phyloP scores from a whole-genome alignment of 2,329 filamentous ascomycete species.

The Neofusicoccum ribis region DNA sequence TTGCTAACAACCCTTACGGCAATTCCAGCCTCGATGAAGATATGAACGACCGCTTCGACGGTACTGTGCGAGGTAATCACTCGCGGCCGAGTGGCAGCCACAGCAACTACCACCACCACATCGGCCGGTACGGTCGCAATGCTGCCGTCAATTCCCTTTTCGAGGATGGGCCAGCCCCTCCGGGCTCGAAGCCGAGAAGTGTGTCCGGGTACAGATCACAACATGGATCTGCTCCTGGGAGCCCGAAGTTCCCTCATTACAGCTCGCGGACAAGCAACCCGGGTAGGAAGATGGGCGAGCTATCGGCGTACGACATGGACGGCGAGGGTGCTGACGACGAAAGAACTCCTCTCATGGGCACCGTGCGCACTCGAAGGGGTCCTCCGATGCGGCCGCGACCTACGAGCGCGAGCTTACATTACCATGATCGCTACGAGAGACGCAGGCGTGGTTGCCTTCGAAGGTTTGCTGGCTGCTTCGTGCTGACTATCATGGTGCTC shows the following conservation, averaged over 20 bases:
- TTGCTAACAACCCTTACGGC: constrained; percentile 75
- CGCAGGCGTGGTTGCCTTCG: constrained; percentile 58
- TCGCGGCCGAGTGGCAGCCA: constrained; percentile 59
- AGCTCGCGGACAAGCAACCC: constrained; percentile 43
- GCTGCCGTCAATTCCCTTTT: constrained; percentile 22
- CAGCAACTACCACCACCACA: constrained; percentile 76
- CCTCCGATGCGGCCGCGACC: constrained; percentile 50
- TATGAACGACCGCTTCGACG: constrained; percentile 39
- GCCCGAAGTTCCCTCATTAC: constrained; percentile 59
- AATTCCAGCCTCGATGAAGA: constrained; percentile 56
- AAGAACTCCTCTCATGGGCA: constrained; percentile 74
- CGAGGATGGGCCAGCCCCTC: constrained; percentile 62
- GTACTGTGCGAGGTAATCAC: constrained; percentile 41
- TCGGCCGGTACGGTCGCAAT: constrained; percentile 70
- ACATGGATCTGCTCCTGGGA: constrained; percentile 54
- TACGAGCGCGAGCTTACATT: constrained; percentile 60
- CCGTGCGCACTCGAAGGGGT: constrained; percentile 61
- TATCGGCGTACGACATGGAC: constrained; percentile 76
- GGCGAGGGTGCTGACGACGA: constrained; percentile 83
- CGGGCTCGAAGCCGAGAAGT: constrained; percentile 64
- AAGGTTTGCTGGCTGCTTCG: constrained; percentile 81
- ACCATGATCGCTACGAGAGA: constrained; percentile 72
- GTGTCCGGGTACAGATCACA: constrained; percentile 62
- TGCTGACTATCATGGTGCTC: constrained; percentile 78
- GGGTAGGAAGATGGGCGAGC: constrained; percentile 60